Percentiles rank a stretch among this genome's conserved stretches.
Conservation (phyloP, 306 rosid genomes). For the Quercus agrifolia region DNA sequence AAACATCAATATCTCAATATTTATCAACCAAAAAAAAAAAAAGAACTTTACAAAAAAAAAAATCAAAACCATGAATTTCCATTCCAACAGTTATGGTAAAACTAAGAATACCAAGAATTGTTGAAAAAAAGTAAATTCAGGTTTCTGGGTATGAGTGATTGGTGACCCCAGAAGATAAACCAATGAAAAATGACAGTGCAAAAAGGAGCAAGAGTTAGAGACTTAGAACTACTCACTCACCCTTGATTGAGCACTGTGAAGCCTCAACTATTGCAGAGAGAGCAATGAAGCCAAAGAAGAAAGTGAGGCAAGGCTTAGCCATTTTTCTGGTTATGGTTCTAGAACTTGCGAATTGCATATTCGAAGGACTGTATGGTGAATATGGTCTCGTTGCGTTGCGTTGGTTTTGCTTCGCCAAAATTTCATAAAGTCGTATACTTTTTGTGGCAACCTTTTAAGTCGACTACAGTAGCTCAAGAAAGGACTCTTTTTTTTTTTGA, state of each 20-base stretch:
- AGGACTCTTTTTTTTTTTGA: too few species aligned
- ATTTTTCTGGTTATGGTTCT: conserved; percentile 23
- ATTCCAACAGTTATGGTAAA: not conserved
- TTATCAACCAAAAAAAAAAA: not conserved
- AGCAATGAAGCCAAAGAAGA: conserved; percentile 33
- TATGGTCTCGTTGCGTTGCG: too few species aligned
- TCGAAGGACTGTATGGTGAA: too few species aligned
- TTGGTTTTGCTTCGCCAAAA: too few species aligned
- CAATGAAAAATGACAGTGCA: not conserved
- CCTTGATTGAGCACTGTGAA: conserved; percentile 60
- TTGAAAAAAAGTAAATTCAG: not conserved
- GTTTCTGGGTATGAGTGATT: not conserved
- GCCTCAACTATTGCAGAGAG: conserved; percentile 43
- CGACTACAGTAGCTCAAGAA: too few species aligned
- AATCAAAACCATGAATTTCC: not conserved
- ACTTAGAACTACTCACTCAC: conserved; percentile 15
- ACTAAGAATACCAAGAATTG: not conserved
- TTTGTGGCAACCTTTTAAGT: too few species aligned
- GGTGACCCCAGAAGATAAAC: not conserved
- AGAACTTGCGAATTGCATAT: not conserved
- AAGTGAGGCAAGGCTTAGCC: conserved; percentile 20
- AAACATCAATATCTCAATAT: not conserved
- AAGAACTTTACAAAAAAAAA: not conserved
- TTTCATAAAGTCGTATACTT: too few species aligned
- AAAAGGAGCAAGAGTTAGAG: not conserved